phyloP scores from a whole-genome alignment of 1,139 yeast species.

The Sugiyamaella xylanicola region DNA sequence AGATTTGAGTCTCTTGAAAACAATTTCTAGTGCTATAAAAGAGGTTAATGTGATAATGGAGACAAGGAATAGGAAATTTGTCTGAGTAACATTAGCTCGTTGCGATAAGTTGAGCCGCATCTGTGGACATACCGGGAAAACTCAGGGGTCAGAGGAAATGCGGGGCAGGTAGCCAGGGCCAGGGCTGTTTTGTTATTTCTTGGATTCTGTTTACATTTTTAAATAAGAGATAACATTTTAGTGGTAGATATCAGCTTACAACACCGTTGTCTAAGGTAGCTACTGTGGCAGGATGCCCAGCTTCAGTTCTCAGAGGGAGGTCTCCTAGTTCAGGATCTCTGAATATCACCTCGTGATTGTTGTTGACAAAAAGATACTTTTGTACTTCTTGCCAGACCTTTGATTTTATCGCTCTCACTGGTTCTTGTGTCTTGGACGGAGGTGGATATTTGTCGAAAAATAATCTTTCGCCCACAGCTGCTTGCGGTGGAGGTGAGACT shows the following conservation, averaged over 20 bases:
- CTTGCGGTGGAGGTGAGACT: slow-evolving; percentile 45
- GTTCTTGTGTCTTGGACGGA: not conserved
- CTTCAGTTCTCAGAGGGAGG: slow-evolving; percentile 2
- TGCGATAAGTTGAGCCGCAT: too few species aligned
- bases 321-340: slow-evolving; percentile 16
- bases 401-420: slow-evolving; percentile 22
- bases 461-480: slow-evolving; percentile 38
- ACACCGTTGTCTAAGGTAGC: slow-evolving; percentile 20
- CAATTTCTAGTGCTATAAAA: too few species aligned
- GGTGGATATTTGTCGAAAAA: slow-evolving; percentile 30
- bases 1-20: too few species aligned
- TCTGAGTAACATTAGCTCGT: too few species aligned
- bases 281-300: slow-evolving; percentile 22
- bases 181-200: not conserved
- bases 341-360: slow-evolving; percentile 22
- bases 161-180: not conserved
- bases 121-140: not conserved
- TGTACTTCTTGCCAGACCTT: slow-evolving; percentile 30
- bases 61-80: too few species aligned
- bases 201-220: not conserved
- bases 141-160: slow-evolving; percentile 1
- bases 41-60: too few species aligned
- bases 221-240: too few species aligned
- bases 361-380: slow-evolving; percentile 21
- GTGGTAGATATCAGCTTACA: slow-evolving; percentile 21